Conservation (phyloP, 2,329 filamentous ascomycete species). For the Drechslerella stenobrocha region DNA sequence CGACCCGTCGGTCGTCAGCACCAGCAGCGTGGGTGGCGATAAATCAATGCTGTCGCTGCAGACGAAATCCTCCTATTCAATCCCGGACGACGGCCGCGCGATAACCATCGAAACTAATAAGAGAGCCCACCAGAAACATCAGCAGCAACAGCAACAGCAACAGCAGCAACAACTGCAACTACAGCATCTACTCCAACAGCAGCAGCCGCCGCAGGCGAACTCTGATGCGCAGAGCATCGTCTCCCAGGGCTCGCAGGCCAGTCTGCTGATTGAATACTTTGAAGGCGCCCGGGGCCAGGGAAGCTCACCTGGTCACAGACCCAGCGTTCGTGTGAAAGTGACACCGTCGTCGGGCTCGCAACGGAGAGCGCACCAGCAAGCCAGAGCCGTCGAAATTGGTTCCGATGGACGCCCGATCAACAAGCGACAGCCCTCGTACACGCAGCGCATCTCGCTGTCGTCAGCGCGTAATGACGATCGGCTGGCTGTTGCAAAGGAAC, state of each 20-base stretch:
- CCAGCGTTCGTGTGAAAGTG: constrained; percentile 78
- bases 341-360: constrained; percentile 75
- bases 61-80: constrained; percentile 73
- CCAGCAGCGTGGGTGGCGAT: constrained; percentile 45
- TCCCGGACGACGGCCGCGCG: constrained; percentile 84
- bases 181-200: too few relatives aligned
- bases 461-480: constrained; percentile 51
- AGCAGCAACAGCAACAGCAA: neutral
- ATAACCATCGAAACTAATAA: constrained; percentile 84
- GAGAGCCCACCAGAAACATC: constrained; percentile 65
- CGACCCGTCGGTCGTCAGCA: constrained; percentile 45
- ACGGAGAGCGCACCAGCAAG: constrained; percentile 55
- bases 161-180: neutral
- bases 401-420: constrained; percentile 40
- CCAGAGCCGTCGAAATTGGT: constrained; percentile 49
- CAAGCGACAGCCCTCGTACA: constrained; percentile 51
- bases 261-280: constrained; percentile 91
- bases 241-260: constrained; percentile 75
- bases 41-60: constrained; percentile 62
- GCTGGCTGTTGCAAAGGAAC: constrained; percentile 55
- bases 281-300: constrained; percentile 73
- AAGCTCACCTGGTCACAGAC: constrained; percentile 67
- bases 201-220: constrained; percentile 53
- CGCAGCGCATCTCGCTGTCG: constrained; percentile 51
- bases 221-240: constrained; percentile 60